Evolutionary conservation across 2,329 filamentous ascomycete genomes (phyloP), one percentile per base, ranked within the genome.

Genomic region (Bertia moriformis): DNA sequence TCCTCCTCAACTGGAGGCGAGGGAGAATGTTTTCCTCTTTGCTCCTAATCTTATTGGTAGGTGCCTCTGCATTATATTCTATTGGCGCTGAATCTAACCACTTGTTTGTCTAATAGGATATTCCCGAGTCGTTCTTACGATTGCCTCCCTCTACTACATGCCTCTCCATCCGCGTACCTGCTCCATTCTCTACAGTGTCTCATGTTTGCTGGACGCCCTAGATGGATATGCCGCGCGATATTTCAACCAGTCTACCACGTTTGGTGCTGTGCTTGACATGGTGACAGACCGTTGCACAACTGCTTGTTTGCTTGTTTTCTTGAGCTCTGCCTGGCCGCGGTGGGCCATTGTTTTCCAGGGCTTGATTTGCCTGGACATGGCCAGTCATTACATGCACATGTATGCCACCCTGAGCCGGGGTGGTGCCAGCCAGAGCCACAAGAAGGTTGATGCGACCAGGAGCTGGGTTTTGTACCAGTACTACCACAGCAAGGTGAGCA

Each of bases 351-450:
- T 96, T 42, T 98, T 98, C 71, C 91, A 98, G 66, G 76, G 81
- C 35, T 65, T 98, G 53, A 94, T 98, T 59, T 83, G 82, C 40
- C 65, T 98, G 51, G 91, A 98, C 60, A 71, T 98, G 46, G 83
- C 91, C 19, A 94, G 87, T 57, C 91, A 98, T 61, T 98, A 96
- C 58, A 89, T 96, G 69, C 91, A 98, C 65, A 98, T 98, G 91
- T 96, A 93, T 57, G 85, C 88, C 12, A 94, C 87, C 1, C 66
- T 95, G 52, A 79, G 80, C 46, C 91, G 94, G 76, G 86, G 83
- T 40, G 86, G 85, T 39, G 71, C 75, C 40, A 66, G 73, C 49
- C 84, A 63, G 46, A 80, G 87, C 65, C 91, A 98, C 66, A 98
- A 98, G 76, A 88, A 83, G 50, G 79, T 98, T 39, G 86, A 93